Evolutionary conservation across 768 basidiomycete species (phyloP), one percentile per base, ranked within the genome.

Genomic region (Kwoniella shandongensis): DNA sequence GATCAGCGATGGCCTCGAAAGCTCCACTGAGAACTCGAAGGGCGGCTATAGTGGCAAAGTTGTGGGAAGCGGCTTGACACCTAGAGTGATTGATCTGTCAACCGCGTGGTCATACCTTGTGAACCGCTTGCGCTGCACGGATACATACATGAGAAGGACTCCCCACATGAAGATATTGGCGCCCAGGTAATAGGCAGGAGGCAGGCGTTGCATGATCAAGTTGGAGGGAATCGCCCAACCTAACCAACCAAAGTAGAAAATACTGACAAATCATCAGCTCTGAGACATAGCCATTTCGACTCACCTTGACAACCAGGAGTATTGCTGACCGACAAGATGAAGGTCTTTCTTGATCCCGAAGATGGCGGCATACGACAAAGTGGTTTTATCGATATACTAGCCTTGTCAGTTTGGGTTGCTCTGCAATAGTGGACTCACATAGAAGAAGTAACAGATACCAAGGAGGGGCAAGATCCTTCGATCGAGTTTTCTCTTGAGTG

Each of bases 141-240:
- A 29, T 44, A 45, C 54, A 41, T 30, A 56, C 78, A 80, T 79
- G 45, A 80, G 67, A 20, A 79, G 66, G 1, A 67, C 69, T 18
- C 79, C 79, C 79, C 79, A 80, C 53, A 63, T 68, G 61, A 68
- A 69, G 54, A 79, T 79, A 58, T 80, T 80, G 56, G 70, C 60
- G 3, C 77, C 76, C 15, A 80, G 72, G 52, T 80, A 80, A 27
- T 77, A 78, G 22, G 74, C 78, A 2, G 78, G 70, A 7, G 79
- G 79, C 25, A 70, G 76, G 30, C 73, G 67, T 53, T 80, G 79
- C 75, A 81, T 78, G 44, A 79, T 60, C 32, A 80, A 26, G 54
- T 80, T 80, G 10, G 78, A 77, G 0, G 80, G 79, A 22, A 81
- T 69, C 0, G 79, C 79, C 79, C 79, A 76, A 2, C 61, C 73